Conservation (phyloP, 371 early-diverging fungal species). For the Rhizopus microsporus region DNA sequence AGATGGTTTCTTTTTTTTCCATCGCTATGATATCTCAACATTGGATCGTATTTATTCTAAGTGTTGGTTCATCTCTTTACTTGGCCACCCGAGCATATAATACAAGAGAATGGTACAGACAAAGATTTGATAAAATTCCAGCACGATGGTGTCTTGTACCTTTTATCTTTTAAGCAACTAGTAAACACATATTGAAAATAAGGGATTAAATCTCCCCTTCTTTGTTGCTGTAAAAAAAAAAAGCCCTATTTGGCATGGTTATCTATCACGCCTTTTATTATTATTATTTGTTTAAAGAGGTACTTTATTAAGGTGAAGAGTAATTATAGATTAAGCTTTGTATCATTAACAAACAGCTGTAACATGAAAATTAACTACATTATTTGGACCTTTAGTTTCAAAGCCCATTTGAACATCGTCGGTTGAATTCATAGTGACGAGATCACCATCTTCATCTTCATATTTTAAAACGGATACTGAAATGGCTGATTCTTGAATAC, state of each 20-base stretch:
- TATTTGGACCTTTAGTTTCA: slow-evolving; percentile 60
- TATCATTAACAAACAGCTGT: slow-evolving; percentile 11
- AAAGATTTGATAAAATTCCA: slow-evolving; percentile 21
- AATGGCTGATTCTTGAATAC: slow-evolving; percentile 43
- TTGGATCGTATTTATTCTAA: slow-evolving; percentile 20
- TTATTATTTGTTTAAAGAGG: not conserved
- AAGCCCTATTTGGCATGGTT: not conserved
- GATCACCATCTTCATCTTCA: slow-evolving; percentile 92
- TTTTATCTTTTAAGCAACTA: slow-evolving; percentile 22
- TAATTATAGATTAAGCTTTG: not conserved
- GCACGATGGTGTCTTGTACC: slow-evolving; percentile 32
- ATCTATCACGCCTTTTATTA: slow-evolving; percentile 6
- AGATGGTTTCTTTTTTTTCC: slow-evolving; percentile 34
- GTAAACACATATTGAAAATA: too few species aligned
- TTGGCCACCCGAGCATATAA: slow-evolving; percentile 32
- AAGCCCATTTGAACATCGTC: slow-evolving; percentile 92
- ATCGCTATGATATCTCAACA: slow-evolving; percentile 34
- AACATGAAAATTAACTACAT: slow-evolving; percentile 45
- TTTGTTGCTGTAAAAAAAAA: not conserved
- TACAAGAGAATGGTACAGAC: slow-evolving; percentile 39
- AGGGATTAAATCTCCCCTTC: too few species aligned
- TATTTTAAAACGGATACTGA: slow-evolving; percentile 74
- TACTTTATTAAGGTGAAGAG: not conserved
- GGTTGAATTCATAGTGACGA: slow-evolving; percentile 78
- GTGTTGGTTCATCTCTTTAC: slow-evolving; percentile 26